Percentiles rank a stretch among this genome's conserved stretches.
phyloP scores from a whole-genome alignment of 495 filamentous ascomycete genomes.

The Daldinia loculata region DNA sequence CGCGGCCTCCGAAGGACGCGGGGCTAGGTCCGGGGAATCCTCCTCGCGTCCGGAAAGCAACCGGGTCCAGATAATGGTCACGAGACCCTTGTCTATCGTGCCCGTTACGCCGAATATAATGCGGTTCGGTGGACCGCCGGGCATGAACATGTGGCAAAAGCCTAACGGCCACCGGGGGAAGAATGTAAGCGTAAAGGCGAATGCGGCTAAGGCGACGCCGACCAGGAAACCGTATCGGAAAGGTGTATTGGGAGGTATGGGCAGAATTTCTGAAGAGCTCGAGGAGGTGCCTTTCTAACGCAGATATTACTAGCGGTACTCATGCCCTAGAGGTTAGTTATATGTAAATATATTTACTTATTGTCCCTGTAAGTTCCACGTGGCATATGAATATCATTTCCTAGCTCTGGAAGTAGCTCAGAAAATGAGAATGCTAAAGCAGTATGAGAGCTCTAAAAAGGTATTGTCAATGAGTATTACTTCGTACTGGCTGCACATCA shows the following conservation, averaged over 20 bases:
- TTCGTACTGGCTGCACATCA: not conserved
- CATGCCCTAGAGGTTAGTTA: conserved; percentile 27
- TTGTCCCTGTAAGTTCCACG: not conserved
- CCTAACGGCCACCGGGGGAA: not conserved
- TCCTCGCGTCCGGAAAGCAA: not conserved
- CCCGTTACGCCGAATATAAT: not conserved
- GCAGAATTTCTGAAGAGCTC: not conserved
- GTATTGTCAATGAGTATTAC: not conserved
- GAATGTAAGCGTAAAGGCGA: not conserved
- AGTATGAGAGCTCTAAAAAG: not conserved
- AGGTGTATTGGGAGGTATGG: not conserved
- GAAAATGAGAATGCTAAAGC: not conserved
- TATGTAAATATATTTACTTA: not conserved
- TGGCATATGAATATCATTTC: not conserved
- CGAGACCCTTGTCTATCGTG: not conserved
- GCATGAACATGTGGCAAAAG: not conserved
- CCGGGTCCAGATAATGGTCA: not conserved
- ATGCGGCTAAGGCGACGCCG: not conserved
- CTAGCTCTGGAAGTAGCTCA: not conserved
- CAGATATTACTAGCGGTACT: not conserved
- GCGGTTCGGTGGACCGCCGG: not conserved
- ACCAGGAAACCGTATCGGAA: not conserved
- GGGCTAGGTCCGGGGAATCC: not conserved
- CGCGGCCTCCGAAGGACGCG: not conserved
- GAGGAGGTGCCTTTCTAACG: not conserved